Evolutionary conservation across 371 early-diverging fungal species (phyloP), one percentile per base, ranked within the genome.

Genomic region (Basidiobolus meristosporus): DNA sequence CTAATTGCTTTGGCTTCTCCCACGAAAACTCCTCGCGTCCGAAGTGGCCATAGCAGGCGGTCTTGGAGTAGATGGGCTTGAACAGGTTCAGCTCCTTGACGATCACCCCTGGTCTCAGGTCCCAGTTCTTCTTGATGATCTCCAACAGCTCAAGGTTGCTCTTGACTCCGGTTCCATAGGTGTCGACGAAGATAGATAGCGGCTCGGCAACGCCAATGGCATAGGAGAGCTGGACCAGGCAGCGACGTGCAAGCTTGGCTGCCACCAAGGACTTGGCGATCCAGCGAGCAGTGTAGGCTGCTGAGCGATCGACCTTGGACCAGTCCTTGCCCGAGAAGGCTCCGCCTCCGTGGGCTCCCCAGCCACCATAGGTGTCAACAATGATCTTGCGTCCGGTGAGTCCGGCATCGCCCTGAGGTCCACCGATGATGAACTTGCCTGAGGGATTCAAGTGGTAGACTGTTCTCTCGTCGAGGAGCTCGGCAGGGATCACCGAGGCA

Each of bases 271-370:
- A 60, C 71, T 83, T 82, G 65, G 99, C 98, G 54, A 98, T 88
- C 91, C 96, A 97, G 54, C 99, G 88, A 50, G 90, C 96, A 42
- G 97, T 85, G 73, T 98, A 98, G 51, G 99, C 99, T 51, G 95
- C 99, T 42, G 93, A 95, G 66, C 99, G 85, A 63, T 98, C 99
- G 57, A 98, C 99, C 84, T 98, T 98, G 73, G 97, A 91, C 87
- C 90, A 97, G 75, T 98, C 99, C 81, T 98, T 98, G 50, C 99
- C 99, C 53, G 87, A 86, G 85, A 97, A 98, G 54, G 96, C 92
- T 68, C 99, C 99, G 62, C 99, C 99, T 63, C 99, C 99, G 77
- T 98, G 98, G 48, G 91, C 92, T 63, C 98, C 96, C 81, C 87
- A 92, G 61, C 99, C 98, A 57, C 97, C 95, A 42, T 62, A 62